Base-by-base conservation (phyloP, 2,329 filamentous ascomycete genomes). In the Nemania abortiva region DNA sequence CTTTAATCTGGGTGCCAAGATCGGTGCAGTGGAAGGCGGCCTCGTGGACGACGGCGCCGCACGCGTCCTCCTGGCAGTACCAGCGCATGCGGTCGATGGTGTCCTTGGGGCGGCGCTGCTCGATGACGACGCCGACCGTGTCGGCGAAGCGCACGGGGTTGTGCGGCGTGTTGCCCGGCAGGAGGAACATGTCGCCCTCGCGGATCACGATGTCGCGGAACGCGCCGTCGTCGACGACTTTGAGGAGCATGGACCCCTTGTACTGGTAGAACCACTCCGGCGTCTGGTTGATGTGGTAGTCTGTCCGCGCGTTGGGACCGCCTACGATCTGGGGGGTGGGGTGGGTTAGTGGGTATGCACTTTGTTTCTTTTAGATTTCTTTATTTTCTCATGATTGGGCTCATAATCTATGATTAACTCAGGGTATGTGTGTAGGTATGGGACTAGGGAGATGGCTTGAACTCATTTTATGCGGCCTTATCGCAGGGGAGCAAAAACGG, bases 241-340 rank as follows among this genome's bases (percentile, higher is more conserved):
- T 97, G 74, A 99, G 91, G 66, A 96, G 86, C 95, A 98, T 98
- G 73, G 91, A 90, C 73, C 96, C 96, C 76, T 91, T 90, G 87
- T 97, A 90, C 82, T 98, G 95, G 87, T 96, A 98, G 89, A 98
- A 99, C 91, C 95, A 98, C 82, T 98, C 96, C 13, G 96, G 90
- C 0, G 95, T 98, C 76, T 90, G 85, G 86, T 98, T 98, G 88
- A 98, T 95, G 87, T 98, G 96, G 86, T 98, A 99, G 86, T 98
- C 96, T 65, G 95, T 98, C 72, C 96, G 90, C 70, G 93, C 93
- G 81, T 98, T 98, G 77, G 96, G 96, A 13, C 96, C 96, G 79
- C 96, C 96, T 71, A 99, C 95, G 76, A 97, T 94, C 92, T 90
- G 72, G 9, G 18, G 13, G 45, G 9, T n/a, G 52, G 42, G 24